These are phyloP conservation scores for Daldinia loculata DNA, from an alignment of 495 filamentous ascomycete species.

Conservation along the genomic window DNA sequence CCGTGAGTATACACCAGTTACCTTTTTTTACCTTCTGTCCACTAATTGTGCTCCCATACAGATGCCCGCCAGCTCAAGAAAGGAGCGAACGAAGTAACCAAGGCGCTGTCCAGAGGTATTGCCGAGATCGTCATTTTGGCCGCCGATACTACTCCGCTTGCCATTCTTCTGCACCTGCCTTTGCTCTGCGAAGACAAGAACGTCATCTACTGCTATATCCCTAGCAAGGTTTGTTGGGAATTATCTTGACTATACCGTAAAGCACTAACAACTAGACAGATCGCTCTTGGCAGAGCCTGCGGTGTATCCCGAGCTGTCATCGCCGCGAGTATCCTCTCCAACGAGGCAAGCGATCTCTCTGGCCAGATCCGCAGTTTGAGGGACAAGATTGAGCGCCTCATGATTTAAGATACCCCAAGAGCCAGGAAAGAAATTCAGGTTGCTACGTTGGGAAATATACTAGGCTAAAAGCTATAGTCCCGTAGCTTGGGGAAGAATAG, in stretches of 20 bases:
- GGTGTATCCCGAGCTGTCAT: slow-evolving; percentile 91
- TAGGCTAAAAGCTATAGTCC: background rate
- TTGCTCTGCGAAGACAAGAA: slow-evolving; percentile 87
- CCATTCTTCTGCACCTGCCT: slow-evolving; percentile 91
- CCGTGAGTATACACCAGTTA: slow-evolving; percentile 45
- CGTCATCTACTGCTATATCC: slow-evolving; percentile 76
- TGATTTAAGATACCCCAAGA: slow-evolving; percentile 73
- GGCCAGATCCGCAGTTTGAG: slow-evolving; percentile 84
- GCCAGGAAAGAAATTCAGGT: slow-evolving; percentile 24
- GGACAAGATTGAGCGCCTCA: slow-evolving; percentile 94
- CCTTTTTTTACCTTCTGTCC: background rate
- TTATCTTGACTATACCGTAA: background rate
- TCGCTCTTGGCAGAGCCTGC: slow-evolving; percentile 81
- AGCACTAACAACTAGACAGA: slow-evolving; percentile 42
- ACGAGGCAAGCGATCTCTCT: slow-evolving; percentile 89
- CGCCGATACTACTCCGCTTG: slow-evolving; percentile 84
- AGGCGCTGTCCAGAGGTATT: slow-evolving; percentile 66
- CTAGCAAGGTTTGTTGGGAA: slow-evolving; percentile 51
- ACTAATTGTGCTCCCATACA: slow-evolving; percentile 24
- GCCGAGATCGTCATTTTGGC: slow-evolving; percentile 88
- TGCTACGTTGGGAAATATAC: slow-evolving; percentile 14
- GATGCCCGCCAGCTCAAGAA: slow-evolving; percentile 90
- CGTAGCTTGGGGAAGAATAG: background rate
- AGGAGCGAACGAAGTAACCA: slow-evolving; percentile 67
- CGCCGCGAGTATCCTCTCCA: slow-evolving; percentile 85